These are phyloP conservation scores for Calonectria pteridis DNA, from an alignment of 2,329 filamentous ascomycete genomes.

Conservation along the genomic window DNA sequence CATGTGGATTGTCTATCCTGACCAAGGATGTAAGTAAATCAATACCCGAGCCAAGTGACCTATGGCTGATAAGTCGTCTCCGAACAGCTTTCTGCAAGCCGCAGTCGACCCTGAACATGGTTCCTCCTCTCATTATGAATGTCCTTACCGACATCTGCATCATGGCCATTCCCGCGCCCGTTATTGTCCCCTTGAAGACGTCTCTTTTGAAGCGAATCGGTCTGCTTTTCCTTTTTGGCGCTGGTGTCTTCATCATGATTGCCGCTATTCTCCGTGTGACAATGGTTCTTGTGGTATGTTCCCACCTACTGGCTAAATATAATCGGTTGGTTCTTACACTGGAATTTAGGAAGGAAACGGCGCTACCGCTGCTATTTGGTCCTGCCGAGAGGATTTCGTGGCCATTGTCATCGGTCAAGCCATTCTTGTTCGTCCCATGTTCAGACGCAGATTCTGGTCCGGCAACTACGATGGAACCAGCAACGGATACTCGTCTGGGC, in stretches of 20 bases:
- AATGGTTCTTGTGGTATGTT: slow-evolving; percentile 45
- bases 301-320: too few species aligned
- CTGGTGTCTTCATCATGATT: slow-evolving; percentile 49
- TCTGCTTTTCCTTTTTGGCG: slow-evolving; percentile 47
- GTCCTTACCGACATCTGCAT: slow-evolving; percentile 49
- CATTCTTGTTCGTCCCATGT: slow-evolving; percentile 50
- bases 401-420: slow-evolving; percentile 52
- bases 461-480: neutral
- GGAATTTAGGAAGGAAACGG: slow-evolving; percentile 19
- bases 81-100: slow-evolving; percentile 43
- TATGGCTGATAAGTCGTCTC: neutral
- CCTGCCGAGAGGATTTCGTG: slow-evolving; percentile 52
- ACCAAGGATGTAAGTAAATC: slow-evolving; percentile 49
- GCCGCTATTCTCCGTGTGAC: slow-evolving; percentile 42
- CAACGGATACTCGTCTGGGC: slow-evolving; percentile 21
- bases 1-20: slow-evolving; percentile 51
- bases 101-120: slow-evolving; percentile 46
- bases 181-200: slow-evolving; percentile 40
- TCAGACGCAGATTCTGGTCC: slow-evolving; percentile 40
- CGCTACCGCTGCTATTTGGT: slow-evolving; percentile 50
- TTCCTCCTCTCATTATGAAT: slow-evolving; percentile 49
- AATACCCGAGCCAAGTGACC: neutral
- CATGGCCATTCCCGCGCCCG: slow-evolving; percentile 49
- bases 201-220: slow-evolving; percentile 46
- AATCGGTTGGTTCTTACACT: neutral